Base-by-base conservation (phyloP, 148 eudicot genomes). In the Polygonum aviculare region DNA sequence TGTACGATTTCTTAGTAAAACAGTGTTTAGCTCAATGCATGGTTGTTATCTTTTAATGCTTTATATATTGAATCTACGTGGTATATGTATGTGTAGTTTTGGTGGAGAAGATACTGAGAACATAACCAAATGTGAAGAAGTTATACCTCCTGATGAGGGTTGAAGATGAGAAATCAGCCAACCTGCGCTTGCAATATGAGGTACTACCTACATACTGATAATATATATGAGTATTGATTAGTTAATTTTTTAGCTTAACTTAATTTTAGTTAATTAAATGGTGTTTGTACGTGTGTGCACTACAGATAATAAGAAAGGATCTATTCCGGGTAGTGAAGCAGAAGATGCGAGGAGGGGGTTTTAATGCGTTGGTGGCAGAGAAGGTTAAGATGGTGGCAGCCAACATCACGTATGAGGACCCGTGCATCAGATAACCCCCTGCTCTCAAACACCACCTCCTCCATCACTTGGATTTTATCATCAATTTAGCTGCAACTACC, bases 401-500 rank as follows among this genome's bases (percentile, higher is more conserved):
- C 31, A 87, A 93, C 72, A 86, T 93, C 22, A 78, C 84, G 44
- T 65, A 36, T 14, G 84, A 86, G 35, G 87, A 87, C 49, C 45
- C 91, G 62, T 89, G 86, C 12, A 90, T 93, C 70, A 77, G 82
- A 63, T 82, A 90, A 15, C 8, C 63, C n/a, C 36, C 81, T 12
- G n/a, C n/a, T n/a, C 71, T 88, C 40, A 80, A 76, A 76, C 76
- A 86, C 19, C 84, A 84, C 39, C 47, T 93, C 78, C 78, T 51
- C 70, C 80, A 31, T 31, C 79, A 85, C 2, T 71, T 93, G n/a
- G 86, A 93, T 77, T 78, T 90, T 19, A 86, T 93, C 39, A 81
- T 93, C 70, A 85, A 87, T 74, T 57, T 87, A 52, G 92, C 97
- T 69, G 97, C 97, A 48, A 87, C 85, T 8, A 88, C 90, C 77